phyloP scores from a whole-genome alignment of 441 rosid species.

The Biscutella laevigata region DNA sequence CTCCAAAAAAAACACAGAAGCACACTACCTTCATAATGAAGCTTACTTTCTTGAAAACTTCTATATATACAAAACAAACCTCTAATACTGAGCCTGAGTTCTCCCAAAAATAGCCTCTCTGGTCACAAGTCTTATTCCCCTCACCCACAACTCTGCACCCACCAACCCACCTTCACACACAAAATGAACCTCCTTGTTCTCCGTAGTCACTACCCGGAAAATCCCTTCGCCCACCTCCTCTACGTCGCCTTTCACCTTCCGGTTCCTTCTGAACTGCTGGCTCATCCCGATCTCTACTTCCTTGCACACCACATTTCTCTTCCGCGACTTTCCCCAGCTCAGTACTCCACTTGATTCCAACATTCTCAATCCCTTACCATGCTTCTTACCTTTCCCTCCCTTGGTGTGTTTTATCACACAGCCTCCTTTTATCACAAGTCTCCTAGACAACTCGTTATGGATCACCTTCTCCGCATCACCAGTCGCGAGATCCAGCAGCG shows the following conservation, averaged over 20 bases:
- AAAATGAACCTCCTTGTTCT: slow-evolving; percentile 74
- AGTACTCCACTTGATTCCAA: slow-evolving; percentile 45
- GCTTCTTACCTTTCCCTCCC: slow-evolving; percentile 71
- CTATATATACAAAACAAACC: slow-evolving; percentile 22
- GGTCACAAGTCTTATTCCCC: slow-evolving; percentile 78
- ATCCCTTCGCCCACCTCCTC: slow-evolving; percentile 45
- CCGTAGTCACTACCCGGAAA: slow-evolving; percentile 59
- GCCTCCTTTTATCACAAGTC: slow-evolving; percentile 46
- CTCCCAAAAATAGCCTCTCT: slow-evolving; percentile 38
- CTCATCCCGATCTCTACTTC: slow-evolving; percentile 61
- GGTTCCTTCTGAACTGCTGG: slow-evolving; percentile 37
- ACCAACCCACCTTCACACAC: slow-evolving; percentile 71
- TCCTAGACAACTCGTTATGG: slow-evolving; percentile 61
- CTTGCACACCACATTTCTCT: slow-evolving; percentile 57
- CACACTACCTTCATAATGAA: slow-evolving; percentile 17
- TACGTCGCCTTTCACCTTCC: slow-evolving; percentile 34
- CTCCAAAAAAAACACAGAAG: no score
- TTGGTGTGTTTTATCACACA: slow-evolving; percentile 65
- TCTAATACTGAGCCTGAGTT: slow-evolving; percentile 13
- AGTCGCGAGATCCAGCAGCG: slow-evolving; percentile 51
- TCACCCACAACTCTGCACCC: slow-evolving; percentile 78
- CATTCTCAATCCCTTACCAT: slow-evolving; percentile 52
- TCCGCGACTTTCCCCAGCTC: slow-evolving; percentile 71
- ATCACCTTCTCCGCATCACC: slow-evolving; percentile 49
- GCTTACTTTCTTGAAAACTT: slow-evolving; percentile 22